Evolutionary conservation across 148 eudicot genomes (phyloP), one percentile per base, ranked within the genome.

Genomic region (Rheum nobile): DNA sequence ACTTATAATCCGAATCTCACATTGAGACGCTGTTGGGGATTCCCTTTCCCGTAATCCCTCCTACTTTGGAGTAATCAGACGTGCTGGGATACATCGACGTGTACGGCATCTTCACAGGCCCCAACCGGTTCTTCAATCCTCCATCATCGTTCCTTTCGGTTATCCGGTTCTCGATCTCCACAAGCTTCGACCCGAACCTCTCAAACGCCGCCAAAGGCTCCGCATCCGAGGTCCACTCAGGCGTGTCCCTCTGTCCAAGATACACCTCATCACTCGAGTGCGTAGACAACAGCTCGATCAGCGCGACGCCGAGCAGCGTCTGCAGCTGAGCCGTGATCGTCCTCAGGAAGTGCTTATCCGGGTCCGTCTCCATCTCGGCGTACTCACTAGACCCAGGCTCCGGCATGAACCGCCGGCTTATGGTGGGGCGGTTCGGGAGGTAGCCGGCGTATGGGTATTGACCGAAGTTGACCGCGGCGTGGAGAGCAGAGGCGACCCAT

Each of bases 401-500:
- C 9, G 96, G 96, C 92, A 90, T 90, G 82, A 90, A 85, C 1
- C 85, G 80, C 0, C 92, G 85, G 83, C 96, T 90, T 16, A 85
- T 75, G 4, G 92, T 90, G 10, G 96, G 96, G 17, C 90, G 86
- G 82, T 88, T 90, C 6, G 92, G 96, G 12, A 88, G 83, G 77
- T 80, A 90, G 4, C 96, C 96, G 4, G 90, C 92, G 72, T 86
- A 90, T 65, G 90, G 84, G 69, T 90, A 90, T 34, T 86, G 90
- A n/a, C 96, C 96, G 6, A 90, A 90, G 80, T 90, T 90, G 35
- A 90, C 87, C 1, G 96, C 89, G 22, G 96, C 96, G 37, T 88
- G 96, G 38, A 90, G 88, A 32, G 96, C 96, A 6, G 96, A 88
- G n/a, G 96, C 90, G 7, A 90, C 79, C 96, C 96, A 90, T 78